Base-by-base conservation (phyloP, 2,329 filamentous ascomycete species). In the Elsinoe australis region DNA sequence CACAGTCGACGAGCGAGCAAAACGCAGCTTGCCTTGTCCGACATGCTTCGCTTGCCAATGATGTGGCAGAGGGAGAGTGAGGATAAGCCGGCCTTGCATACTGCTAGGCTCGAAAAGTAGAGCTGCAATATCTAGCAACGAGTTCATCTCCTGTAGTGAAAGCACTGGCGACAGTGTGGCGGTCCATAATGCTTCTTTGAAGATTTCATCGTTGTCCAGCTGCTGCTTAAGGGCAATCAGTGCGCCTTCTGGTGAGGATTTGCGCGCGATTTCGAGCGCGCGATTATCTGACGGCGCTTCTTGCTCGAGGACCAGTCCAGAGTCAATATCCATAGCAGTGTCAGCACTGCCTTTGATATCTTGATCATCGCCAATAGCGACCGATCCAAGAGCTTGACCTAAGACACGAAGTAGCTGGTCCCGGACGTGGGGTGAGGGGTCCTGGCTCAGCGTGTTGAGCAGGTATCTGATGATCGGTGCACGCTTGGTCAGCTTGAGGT, bases 341-440 rank as follows among this genome's bases (percentile, higher is more conserved):
- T 62, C 59, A 17, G 59, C 46, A 18, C 61, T 50, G 53, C 59
- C 55, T 12, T 57, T 51, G 52, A 56, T 29, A 22, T 58, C 57
- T 56, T 66, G 52, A 55, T 58, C 61, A 34, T 74, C 70, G n/a
- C 76, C 76, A 42, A 81, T 73, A 3, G 79, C 79, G 49, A 81
- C 69, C 46, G 73, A 68, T 3, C 75, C 79, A 12, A 83, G 64
- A 9, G 72, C 73, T 54, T 70, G 69, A 14, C 74, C 75, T 49
- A 82, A 73, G 14, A 74, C 61, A 7, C 63, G 63, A 35, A 76
- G 65, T 15, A 82, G 63, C 24, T 71, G 65, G 33, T 71, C 67
- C 21, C 79, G 71, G 49, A 82, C 68, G 62, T 72, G 78, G 1
- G 76, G 72, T 4, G 79, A 82, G 3, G 70, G 67, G 53, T 82